Evolutionary conservation across 257 asterid species (phyloP).

Genomic region (Solanum clarkiae): DNA sequence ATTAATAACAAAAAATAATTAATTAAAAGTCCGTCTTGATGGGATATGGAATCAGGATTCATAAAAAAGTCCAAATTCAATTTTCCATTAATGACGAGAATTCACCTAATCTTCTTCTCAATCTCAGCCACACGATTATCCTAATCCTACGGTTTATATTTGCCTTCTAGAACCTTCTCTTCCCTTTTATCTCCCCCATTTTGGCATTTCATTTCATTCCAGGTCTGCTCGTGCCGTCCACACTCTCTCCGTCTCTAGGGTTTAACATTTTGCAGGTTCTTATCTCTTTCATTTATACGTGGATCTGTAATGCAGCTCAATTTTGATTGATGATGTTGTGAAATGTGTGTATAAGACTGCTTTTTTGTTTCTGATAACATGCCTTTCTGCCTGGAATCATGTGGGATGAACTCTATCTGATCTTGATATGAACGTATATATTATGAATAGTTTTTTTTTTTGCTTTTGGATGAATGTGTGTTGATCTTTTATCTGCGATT

Average conservation of each 20-base stretch:
- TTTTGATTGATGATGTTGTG: not conserved
- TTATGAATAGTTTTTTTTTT: not conserved
- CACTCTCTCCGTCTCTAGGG: constrained; percentile 23
- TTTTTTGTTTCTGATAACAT: not conserved
- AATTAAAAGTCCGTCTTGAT: too few relatives aligned
- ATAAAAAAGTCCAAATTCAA: too few relatives aligned
- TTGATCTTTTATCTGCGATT: too few relatives aligned
- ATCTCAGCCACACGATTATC: constrained; percentile 18
- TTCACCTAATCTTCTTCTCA: not conserved
- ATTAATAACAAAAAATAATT: too few relatives aligned
- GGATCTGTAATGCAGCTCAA: not conserved
- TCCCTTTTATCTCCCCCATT: not conserved
- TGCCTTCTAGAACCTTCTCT: constrained; percentile 20
- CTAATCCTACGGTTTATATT: constrained; percentile 24
- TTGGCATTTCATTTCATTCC: not conserved
- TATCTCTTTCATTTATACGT: not conserved
- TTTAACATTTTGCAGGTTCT: constrained; percentile 1
- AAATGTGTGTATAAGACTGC: not conserved
- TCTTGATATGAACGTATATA: not conserved
- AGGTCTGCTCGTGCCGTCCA: constrained; percentile 11
- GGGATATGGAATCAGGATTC: too few relatives aligned
- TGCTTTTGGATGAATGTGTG: not conserved
- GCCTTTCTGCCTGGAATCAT: not conserved
- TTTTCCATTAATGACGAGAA: too few relatives aligned
- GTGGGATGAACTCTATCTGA: not conserved